These are phyloP conservation scores for Reticulascus tulasneorum DNA, from an alignment of 2,329 filamentous ascomycete species.

Conservation along the genomic window DNA sequence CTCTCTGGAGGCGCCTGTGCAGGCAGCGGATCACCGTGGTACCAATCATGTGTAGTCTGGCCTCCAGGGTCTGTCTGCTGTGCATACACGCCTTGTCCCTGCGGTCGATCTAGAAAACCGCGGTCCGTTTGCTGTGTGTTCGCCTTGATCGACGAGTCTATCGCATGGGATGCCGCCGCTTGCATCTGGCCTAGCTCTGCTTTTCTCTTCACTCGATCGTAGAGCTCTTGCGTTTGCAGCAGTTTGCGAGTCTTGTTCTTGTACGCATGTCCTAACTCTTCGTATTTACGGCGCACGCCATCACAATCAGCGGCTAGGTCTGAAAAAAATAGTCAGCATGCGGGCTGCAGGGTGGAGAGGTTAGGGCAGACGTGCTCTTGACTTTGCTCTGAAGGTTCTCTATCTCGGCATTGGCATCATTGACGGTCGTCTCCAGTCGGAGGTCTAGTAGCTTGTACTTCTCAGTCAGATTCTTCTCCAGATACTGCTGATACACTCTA, in stretches of 20 bases:
- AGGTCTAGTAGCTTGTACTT: slow-evolving; percentile 63
- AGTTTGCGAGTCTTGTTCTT: slow-evolving; percentile 69
- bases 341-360: not conserved
- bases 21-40: no score
- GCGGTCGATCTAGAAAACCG: not conserved
- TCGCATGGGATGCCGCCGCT: slow-evolving; percentile 44
- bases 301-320: slow-evolving; percentile 60
- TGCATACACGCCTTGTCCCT: slow-evolving; percentile 1
- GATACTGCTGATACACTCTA: slow-evolving; percentile 73
- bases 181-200: slow-evolving; percentile 52
- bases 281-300: slow-evolving; percentile 63
- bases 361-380: slow-evolving; percentile 42
- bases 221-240: slow-evolving; percentile 63
- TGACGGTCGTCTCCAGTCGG: slow-evolving; percentile 68
- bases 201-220: slow-evolving; percentile 56
- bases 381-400: slow-evolving; percentile 61
- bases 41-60: not conserved
- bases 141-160: slow-evolving; percentile 3
- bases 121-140: not conserved
- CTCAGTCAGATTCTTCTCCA: slow-evolving; percentile 67
- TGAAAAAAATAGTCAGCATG: slow-evolving; percentile 20
- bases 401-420: slow-evolving; percentile 72
- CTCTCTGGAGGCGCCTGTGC: slow-evolving; percentile 1
- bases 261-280: slow-evolving; percentile 63
- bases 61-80: not conserved